Evolutionary conservation across 2,329 filamentous ascomycete species (phyloP), one percentile per base, ranked within the genome.

Genomic region (Cytospora leucostoma): DNA sequence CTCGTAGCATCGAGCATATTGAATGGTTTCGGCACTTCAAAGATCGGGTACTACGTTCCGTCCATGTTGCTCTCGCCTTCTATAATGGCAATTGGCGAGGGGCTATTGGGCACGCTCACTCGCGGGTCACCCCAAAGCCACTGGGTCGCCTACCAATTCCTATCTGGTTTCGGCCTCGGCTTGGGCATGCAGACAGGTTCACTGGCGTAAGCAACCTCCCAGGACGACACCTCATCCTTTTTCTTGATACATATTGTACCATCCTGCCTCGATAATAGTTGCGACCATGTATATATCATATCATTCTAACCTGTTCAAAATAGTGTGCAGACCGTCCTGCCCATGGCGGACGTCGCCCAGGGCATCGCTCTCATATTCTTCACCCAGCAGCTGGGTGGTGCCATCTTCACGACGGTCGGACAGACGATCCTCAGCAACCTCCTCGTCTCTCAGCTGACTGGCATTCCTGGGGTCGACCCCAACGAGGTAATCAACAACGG

Each of bases 131-230:
- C 74, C 3, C 78, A 80, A 1, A 72, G 76, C 2, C 78, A 82
- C 64, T 88, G 86, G 86, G 84, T 87, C 61, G 83, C 77, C 13
- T 88, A 78, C 68, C 84, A 88, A 68, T 83, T 85, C 61, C 70
- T 88, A 21, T 76, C 81, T 7, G 86, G 86, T 19, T 80, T 85
- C 56, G 86, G 86, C 1, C 70, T 87, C 4, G 86, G 86, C 3
- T 74, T 84, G 32, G 82, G 82, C 7, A 83, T 89, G 77, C 85
- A 88, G 69, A 80, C 84, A 4, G 76, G 82, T 17, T 76, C 79
- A 61, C 80, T 88, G 21, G 84, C 84, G 2, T 79, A 83, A 27
- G 27, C 27, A 27, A 27, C 27, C 27, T 27, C 4, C 27, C 27
- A 27, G 4, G 4, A 27, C 27, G 4, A 27, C 27, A 27, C 27